These are phyloP conservation scores for Fimicolochytrium jonesii DNA, from an alignment of 192 early-diverging fungal genomes.

Conservation along the genomic window DNA sequence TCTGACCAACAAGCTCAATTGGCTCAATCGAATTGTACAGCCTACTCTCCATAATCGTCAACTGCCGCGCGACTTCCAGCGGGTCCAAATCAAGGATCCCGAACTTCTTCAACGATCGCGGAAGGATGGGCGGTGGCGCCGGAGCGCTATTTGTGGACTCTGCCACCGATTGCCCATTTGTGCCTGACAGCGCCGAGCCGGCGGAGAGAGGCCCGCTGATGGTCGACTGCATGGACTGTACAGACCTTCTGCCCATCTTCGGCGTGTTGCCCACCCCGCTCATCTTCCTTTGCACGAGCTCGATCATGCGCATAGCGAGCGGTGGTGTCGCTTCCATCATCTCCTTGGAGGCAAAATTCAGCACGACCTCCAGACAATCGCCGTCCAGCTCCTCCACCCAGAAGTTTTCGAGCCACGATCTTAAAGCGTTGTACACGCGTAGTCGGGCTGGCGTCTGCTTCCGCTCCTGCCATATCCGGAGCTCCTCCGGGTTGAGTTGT, in stretches of 20 bases:
- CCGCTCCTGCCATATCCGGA: slow-evolving; percentile 74
- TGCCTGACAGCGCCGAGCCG: background rate
- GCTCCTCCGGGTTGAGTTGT: slow-evolving; percentile 57
- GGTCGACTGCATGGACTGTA: slow-evolving; percentile 15
- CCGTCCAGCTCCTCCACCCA: slow-evolving; percentile 77
- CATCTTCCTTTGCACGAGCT: slow-evolving; percentile 70
- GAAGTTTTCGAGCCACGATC: slow-evolving; percentile 88
- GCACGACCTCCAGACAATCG: slow-evolving; percentile 65
- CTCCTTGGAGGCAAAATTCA: slow-evolving; percentile 65
- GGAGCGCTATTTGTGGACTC: slow-evolving; percentile 11
- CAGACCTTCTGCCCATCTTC: background rate
- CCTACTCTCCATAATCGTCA: slow-evolving; percentile 84
- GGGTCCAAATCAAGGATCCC: slow-evolving; percentile 82
- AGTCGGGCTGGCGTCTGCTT: slow-evolving; percentile 83
- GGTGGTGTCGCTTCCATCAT: slow-evolving; percentile 71
- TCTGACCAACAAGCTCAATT: slow-evolving; percentile 81
- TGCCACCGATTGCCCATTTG: slow-evolving; percentile 4
- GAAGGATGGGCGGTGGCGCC: slow-evolving; percentile 77
- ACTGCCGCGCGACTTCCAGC: slow-evolving; percentile 84
- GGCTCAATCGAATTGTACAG: slow-evolving; percentile 79
- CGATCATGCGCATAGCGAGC: slow-evolving; percentile 66
- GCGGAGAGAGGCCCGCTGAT: slow-evolving; percentile 52
- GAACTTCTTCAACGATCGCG: slow-evolving; percentile 74
- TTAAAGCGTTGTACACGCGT: slow-evolving; percentile 83
- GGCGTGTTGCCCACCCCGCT: background rate